Base-by-base conservation (phyloP, 805 yeast genomes). In the Candida sonorensis region DNA sequence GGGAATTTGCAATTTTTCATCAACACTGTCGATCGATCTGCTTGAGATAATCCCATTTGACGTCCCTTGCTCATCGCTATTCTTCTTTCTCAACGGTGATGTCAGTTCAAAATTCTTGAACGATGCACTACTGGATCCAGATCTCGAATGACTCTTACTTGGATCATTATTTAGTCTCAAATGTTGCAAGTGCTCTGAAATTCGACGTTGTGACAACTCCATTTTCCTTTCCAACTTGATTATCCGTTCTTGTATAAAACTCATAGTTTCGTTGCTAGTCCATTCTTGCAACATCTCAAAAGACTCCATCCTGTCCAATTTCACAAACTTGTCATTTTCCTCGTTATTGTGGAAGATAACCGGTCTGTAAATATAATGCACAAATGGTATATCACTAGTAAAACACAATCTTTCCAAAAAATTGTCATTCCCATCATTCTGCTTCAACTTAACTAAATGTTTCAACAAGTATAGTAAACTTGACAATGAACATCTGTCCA, bases 401-500 rank as follows among this genome's bases (percentile, higher is more conserved):
- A 36, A 36, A 13, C 26, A 24, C 15, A 38, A 20, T 3, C 24
- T 25, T 12, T 34, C 20, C n/a, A 21, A 21, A 17, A 41, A 38
- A 17, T 28, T 18, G 2, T 26, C 40, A 17, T 35, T 31, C 2
- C 21, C 26, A 11, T n/a, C n/a, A n/a, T n/a, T n/a, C n/a, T n/a
- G n/a, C n/a, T n/a, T n/a, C n/a, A 35, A 14, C 4, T 25, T 22
- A 7, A 26, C 18, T 4, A 41, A 12, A 10, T 35, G 19, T 4
- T 23, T 30, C 9, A 41, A 17, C 3, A 41, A 18, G 20, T 21
- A 28, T 10, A 32, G 15, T 17, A 42, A 21, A 11, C 42, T 30
- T 5, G 42, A 34, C 26, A 37, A 21, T 6, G 44, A 42, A 12
- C 37, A 29, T 22, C 41, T 33, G 17, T 42, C 46, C 44, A 42